Conservation (phyloP, 2,329 filamentous ascomycete species). For the Colletotrichum caudatum region DNA sequence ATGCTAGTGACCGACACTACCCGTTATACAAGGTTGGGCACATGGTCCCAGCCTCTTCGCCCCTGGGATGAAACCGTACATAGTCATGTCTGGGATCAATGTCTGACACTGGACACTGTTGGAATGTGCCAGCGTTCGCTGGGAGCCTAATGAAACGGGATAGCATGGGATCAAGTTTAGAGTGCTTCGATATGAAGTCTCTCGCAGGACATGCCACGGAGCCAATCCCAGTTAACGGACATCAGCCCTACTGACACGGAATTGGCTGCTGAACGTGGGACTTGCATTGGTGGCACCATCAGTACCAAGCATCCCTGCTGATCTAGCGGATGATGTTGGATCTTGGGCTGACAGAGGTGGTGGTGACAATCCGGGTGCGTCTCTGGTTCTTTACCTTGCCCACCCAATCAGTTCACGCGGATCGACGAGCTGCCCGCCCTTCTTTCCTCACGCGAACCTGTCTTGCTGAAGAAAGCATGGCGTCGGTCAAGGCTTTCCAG, state of each 20-base stretch:
- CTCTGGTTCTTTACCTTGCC: not conserved
- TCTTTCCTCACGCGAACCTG: not conserved
- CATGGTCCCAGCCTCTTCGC: conserved; percentile 15
- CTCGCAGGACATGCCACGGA: not conserved
- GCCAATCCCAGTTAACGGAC: not conserved
- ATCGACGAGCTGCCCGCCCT: not conserved
- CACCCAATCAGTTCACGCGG: not conserved
- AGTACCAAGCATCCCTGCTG: not conserved
- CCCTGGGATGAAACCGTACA: not conserved
- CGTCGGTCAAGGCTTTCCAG: not conserved
- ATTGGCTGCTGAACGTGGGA: not conserved
- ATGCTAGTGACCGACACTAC: conserved; percentile 13
- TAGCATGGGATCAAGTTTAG: conserved; percentile 2
- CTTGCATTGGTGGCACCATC: not conserved
- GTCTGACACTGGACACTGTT: not conserved
- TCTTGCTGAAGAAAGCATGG: not conserved
- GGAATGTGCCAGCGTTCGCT: not conserved
- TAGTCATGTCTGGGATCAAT: not conserved
- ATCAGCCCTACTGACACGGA: conserved; percentile 32
- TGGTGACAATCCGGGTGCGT: not conserved
- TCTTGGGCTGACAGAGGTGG: not conserved
- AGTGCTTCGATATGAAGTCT: conserved; percentile 6
- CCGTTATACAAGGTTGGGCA: conserved; percentile 4
- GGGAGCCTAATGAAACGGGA: not conserved
- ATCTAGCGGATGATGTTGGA: conserved; percentile 3